phyloP scores from a whole-genome alignment of 257 asterid species.

The Misopates orontium region DNA sequence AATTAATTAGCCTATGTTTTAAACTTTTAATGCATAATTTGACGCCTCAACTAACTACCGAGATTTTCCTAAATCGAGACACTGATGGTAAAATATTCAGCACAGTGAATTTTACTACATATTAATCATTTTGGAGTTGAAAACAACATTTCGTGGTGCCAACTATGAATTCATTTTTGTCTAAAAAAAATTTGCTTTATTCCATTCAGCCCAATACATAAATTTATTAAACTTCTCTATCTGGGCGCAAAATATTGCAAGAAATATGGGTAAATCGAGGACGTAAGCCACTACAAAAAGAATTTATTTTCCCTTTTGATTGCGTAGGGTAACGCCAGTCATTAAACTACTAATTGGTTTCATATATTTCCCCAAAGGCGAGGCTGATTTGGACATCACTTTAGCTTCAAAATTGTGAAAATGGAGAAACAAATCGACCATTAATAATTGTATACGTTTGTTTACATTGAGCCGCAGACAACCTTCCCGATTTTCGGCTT shows the following conservation, averaged over 20 bases:
- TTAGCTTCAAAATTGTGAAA: slow-evolving; percentile 19
- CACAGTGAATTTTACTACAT: too few species aligned
- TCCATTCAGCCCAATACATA: too few species aligned
- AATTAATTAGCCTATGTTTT: too few species aligned
- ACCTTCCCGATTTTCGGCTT: slow-evolving; percentile 39
- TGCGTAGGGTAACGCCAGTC: slow-evolving; percentile 42
- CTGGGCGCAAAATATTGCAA: neutral
- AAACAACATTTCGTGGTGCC: too few species aligned
- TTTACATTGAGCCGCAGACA: slow-evolving; percentile 22
- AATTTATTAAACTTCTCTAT: neutral
- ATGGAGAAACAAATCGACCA: slow-evolving; percentile 37
- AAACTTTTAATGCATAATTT: too few species aligned
- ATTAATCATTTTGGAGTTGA: too few species aligned
- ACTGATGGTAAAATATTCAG: too few species aligned
- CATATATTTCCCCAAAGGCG: neutral
- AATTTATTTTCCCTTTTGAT: neutral
- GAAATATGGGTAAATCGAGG: too few species aligned
- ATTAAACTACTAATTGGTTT: slow-evolving; percentile 29
- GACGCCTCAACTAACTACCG: too few species aligned
- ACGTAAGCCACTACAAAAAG: slow-evolving; percentile 8
- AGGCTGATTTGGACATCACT: slow-evolving; percentile 60
- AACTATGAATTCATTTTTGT: too few species aligned
- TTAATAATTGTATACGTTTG: slow-evolving; percentile 18
- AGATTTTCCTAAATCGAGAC: too few species aligned
- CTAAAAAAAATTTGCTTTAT: too few species aligned